Conservation (phyloP, 164 flowering plant species). For the Nymphaea thermarum region DNA sequence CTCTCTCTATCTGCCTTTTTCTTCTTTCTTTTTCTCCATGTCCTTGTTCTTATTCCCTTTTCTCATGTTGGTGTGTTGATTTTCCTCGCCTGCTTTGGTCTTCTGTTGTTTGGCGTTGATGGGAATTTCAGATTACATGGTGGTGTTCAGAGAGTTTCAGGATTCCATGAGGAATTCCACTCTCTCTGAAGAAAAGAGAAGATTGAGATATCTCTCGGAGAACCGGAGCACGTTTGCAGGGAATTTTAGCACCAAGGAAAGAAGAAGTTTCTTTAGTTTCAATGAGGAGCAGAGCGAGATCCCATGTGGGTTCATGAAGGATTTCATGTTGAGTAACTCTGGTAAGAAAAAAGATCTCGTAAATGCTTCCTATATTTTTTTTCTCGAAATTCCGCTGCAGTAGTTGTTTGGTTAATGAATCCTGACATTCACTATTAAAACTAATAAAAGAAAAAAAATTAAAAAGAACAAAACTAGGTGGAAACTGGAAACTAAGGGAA, state of each 20-base stretch:
- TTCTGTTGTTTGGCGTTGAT: not conserved
- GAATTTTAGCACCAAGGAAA: slow-evolving; percentile 39
- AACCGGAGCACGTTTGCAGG: slow-evolving; percentile 48
- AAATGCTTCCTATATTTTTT: no score
- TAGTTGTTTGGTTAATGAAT: no score
- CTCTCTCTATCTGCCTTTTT: not conserved
- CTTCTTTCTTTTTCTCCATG: no score
- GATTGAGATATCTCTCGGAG: slow-evolving; percentile 32
- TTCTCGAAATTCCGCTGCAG: no score
- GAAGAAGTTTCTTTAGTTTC: slow-evolving; percentile 49
- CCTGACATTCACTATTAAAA: no score
- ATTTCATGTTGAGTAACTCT: slow-evolving; percentile 41
- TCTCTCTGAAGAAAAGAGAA: slow-evolving; percentile 2
- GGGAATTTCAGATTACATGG: slow-evolving; percentile 42
- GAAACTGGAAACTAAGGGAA: no score
- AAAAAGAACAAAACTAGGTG: no score
- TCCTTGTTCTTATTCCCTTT: not conserved
- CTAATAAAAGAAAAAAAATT: no score
- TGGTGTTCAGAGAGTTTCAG: slow-evolving; percentile 41
- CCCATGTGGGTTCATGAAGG: slow-evolving; percentile 80
- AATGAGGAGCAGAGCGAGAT: slow-evolving; percentile 20
- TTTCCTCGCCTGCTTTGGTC: not conserved
- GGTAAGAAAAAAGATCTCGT: not conserved
- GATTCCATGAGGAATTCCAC: slow-evolving; percentile 29
- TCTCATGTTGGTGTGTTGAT: not conserved